Base-by-base conservation (phyloP, 805 yeast species). In the Ogataea henricii region DNA sequence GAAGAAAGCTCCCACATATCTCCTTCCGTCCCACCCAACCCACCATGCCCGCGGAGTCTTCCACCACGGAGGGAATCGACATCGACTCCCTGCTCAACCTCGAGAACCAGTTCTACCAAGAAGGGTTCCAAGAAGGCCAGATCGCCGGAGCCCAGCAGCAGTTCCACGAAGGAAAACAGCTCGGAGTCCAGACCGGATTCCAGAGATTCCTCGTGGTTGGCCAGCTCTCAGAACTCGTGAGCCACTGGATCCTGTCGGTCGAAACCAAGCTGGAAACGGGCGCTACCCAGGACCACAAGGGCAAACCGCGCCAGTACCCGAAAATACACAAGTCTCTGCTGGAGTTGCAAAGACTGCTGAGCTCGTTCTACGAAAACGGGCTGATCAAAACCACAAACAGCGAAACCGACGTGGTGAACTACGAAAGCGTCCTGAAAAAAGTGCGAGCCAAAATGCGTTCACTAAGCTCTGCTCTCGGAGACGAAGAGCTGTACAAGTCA, bases 111-210 rank as follows among this genome's bases (percentile, higher is more conserved):
- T 81, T 67, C 64, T 90, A 88, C 60, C 64, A 76, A 5, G 81
- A 80, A 50, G 97, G 97, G 1, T 86, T 67, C 60, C 57, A 67
- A 41, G 94, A 88, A 52, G 98, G 96, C 1, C 76, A 76, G 33
- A 65, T 69, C 4, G 85, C 78, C 43, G 86, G 89, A 0, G 68
- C 81, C 1, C 65, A 63, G 40, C 77, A 81, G 36, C 90, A 89
- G 40, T 73, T 67, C 43, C 54, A 72, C 2, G 97, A 90, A 62
- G 97, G 97, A 1, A 85, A 84, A 59, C 89, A 88, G 59, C 83
- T 82, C 55, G 98, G 98, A 0, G 74, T 82, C 36, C 94, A 86
- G 60, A 83, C 87, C 0, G 89, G 89, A 0, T 85, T 81, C 57
- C 94, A 86, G 64, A 67, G 87, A 49, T 84, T 79, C 57, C 55